Evolutionary conservation across 495 filamentous ascomycete species (phyloP).

Genomic region (Halenospora varia): DNA sequence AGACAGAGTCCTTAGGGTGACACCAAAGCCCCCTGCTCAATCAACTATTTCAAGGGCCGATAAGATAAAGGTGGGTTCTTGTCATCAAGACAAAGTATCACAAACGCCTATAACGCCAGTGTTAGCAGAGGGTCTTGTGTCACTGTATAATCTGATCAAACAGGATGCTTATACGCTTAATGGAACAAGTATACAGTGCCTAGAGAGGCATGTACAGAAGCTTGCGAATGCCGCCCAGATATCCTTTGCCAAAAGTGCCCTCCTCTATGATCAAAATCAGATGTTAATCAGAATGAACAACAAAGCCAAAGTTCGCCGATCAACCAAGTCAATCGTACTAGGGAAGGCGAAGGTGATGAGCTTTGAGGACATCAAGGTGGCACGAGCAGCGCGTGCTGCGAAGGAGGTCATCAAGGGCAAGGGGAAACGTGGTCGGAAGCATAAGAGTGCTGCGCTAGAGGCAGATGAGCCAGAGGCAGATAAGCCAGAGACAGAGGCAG

Average conservation of each 20-base stretch:
- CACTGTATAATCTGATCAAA: constrained; percentile 29
- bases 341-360: too few species aligned
- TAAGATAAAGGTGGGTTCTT: too few species aligned
- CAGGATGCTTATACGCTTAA: constrained; percentile 24
- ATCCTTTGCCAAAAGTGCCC: constrained; percentile 30
- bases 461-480: constrained; percentile 15
- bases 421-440: constrained; percentile 26
- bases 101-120: too few species aligned
- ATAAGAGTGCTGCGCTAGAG: constrained; percentile 19
- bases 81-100: too few species aligned
- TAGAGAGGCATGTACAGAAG: constrained; percentile 25
- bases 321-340: constrained; percentile 20
- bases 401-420: constrained; percentile 11
- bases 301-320: constrained; percentile 24
- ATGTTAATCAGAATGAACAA: constrained; percentile 14
- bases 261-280: constrained; percentile 28
- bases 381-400: constrained; percentile 27
- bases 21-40: too few species aligned
- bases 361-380: constrained; percentile 32
- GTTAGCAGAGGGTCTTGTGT: constrained; percentile 24
- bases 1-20: too few species aligned
- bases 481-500: constrained; percentile 13
- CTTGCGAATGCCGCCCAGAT: too few species aligned
- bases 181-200: constrained; percentile 23
- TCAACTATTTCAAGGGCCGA: too few species aligned